Percentiles rank a stretch among this genome's conserved stretches.
Conservation (phyloP, 2,329 filamentous ascomycete genomes). For the Arthrinium phaeospermum region DNA sequence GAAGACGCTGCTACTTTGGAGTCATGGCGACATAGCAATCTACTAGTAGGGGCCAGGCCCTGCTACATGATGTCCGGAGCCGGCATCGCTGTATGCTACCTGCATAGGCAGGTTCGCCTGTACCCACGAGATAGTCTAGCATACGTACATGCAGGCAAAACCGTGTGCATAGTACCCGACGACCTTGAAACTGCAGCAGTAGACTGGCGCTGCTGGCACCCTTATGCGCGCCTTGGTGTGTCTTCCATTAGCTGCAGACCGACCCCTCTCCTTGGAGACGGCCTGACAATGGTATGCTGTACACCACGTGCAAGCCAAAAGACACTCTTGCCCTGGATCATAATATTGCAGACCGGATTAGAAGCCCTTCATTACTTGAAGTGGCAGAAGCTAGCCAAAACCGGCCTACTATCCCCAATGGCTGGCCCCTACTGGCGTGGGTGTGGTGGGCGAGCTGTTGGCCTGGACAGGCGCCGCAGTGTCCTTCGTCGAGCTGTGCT, state of each 20-base stretch:
- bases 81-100: background rate
- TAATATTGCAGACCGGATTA: background rate
- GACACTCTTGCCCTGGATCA: background rate
- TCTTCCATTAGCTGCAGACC: background rate
- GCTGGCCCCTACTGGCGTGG: constrained; percentile 45
- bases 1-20: background rate
- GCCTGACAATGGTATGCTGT: constrained; percentile 38
- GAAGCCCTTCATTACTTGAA: background rate
- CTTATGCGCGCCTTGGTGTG: background rate
- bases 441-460: constrained; percentile 48
- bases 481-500: constrained; percentile 53
- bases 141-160: no score
- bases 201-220: background rate
- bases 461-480: constrained; percentile 52
- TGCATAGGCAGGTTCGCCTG: no score
- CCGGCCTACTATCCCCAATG: constrained; percentile 49
- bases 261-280: constrained; percentile 45
- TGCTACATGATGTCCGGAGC: background rate
- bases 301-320: background rate
- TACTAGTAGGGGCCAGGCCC: background rate
- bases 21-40: background rate
- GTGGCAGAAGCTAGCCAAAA: constrained; percentile 30
- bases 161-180: no score
- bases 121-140: no score
- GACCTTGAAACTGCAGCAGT: no score